phyloP scores from a whole-genome alignment of 768 basidiomycete genomes.

The Suillus tomentosus region DNA sequence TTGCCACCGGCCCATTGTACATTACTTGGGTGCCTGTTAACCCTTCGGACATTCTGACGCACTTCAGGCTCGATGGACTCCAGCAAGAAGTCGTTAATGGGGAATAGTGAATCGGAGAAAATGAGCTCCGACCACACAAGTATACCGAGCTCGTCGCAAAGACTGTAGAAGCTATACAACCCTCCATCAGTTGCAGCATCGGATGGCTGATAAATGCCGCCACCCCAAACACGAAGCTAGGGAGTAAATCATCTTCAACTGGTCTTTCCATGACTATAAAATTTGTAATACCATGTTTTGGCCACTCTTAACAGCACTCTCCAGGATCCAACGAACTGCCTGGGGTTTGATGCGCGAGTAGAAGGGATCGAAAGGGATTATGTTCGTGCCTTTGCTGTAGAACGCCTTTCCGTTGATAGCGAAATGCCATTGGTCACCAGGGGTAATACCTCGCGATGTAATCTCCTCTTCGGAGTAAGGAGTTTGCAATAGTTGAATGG shows the following conservation, averaged over 20 bases:
- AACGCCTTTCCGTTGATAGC: slow-evolving; percentile 58
- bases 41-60: slow-evolving; percentile 54
- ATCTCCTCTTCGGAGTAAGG: slow-evolving; percentile 49
- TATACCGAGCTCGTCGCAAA: slow-evolving; percentile 62
- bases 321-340: slow-evolving; percentile 54
- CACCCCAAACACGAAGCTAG: slow-evolving; percentile 62
- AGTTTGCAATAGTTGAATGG: slow-evolving; percentile 52
- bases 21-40: slow-evolving; percentile 59
- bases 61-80: slow-evolving; percentile 56
- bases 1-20: slow-evolving; percentile 64
- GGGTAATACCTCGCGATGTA: slow-evolving; percentile 49
- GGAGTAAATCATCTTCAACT: background rate
- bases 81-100: slow-evolving; percentile 55
- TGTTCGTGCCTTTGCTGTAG: slow-evolving; percentile 56
- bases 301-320: slow-evolving; percentile 54
- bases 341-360: slow-evolving; percentile 53
- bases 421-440: slow-evolving; percentile 64
- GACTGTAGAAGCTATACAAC: slow-evolving; percentile 55
- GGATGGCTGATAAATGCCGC: slow-evolving; percentile 54
- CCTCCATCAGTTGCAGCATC: slow-evolving; percentile 42
- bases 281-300: slow-evolving; percentile 53
- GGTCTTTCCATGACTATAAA: slow-evolving; percentile 15
- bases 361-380: slow-evolving; percentile 64
- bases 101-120: slow-evolving; percentile 58
- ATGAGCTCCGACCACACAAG: slow-evolving; percentile 64